A percentile compares a stretch with the other conserved stretches of the same genome.
Evolutionary conservation across 306 rosid genomes (phyloP).

Genomic region (Acacia acuminata): DNA sequence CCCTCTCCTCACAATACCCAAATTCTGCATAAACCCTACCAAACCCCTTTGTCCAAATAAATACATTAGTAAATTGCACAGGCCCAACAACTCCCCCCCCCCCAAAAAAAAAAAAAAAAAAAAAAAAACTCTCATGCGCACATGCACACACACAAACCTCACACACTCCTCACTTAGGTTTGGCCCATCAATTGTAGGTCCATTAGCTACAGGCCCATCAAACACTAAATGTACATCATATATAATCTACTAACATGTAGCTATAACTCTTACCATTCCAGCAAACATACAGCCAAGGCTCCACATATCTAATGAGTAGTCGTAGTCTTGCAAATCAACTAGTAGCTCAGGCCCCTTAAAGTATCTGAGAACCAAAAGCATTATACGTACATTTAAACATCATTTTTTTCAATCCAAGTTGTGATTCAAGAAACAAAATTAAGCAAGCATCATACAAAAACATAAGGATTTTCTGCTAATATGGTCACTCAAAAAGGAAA

Average conservation of each 20-base stretch:
- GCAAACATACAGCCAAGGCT: constrained; percentile 99
- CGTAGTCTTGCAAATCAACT: constrained; percentile 88
- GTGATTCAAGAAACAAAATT: constrained; percentile 6
- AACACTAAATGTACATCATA: constrained; percentile 1
- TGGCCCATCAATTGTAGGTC: too few species aligned
- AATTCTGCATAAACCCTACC: neutral
- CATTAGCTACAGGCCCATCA: too few species aligned
- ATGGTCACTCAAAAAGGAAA: neutral
- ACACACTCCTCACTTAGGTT: too few species aligned
- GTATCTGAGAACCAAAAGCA: constrained; percentile 58
- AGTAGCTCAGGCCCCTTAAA: constrained; percentile 92
- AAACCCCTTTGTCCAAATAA: neutral
- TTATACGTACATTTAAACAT: constrained; percentile 16
- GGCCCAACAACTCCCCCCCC: neutral
- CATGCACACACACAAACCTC: too few species aligned
- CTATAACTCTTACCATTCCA: constrained; percentile 82
- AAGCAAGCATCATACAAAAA: constrained; percentile 1
- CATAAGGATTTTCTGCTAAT: neutral
- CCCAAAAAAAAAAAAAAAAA: too few species aligned
- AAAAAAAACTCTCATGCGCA: too few species aligned
- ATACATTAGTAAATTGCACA: neutral
- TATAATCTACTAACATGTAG: constrained; percentile 24
- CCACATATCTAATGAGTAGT: constrained; percentile 97
- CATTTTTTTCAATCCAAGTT: neutral
- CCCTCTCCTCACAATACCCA: neutral